Conservation (phyloP, 2,329 filamentous ascomycete species). For the Lanzia echinophila region DNA sequence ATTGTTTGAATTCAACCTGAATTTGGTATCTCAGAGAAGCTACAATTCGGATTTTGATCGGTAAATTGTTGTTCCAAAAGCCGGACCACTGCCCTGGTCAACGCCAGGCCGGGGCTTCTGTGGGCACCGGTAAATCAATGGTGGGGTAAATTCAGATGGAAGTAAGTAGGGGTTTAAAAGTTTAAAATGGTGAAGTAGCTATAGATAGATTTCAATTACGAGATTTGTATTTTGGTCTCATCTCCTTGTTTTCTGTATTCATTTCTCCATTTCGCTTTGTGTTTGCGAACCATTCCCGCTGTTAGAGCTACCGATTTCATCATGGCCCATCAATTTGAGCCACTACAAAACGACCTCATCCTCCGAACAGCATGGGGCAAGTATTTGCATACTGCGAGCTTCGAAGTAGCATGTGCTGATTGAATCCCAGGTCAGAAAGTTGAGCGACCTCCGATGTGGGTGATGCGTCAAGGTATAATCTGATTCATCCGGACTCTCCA, state of each 20-base stretch:
- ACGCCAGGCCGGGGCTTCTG: too few relatives aligned
- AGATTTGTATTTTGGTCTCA: background rate
- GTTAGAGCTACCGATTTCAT: too few relatives aligned
- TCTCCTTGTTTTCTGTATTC: background rate
- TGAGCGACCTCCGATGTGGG: constrained; percentile 93
- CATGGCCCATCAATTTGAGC: constrained; percentile 69
- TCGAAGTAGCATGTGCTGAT: constrained; percentile 4
- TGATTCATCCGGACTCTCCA: background rate
- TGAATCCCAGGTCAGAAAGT: constrained; percentile 67
- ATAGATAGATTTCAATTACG: background rate
- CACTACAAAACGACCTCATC: constrained; percentile 87
- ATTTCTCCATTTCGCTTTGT: background rate
- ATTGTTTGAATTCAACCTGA: background rate
- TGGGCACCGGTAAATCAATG: background rate
- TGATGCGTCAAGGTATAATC: constrained; percentile 87
- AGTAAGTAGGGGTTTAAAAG: background rate
- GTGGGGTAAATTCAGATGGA: background rate
- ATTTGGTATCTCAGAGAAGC: background rate
- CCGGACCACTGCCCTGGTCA: background rate
- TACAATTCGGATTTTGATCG: background rate
- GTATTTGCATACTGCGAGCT: background rate
- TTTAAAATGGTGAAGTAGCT: background rate
- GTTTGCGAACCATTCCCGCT: too few relatives aligned
- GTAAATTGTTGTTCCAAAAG: background rate
- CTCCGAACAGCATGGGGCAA: constrained; percentile 82